A percentile compares a stretch with the other conserved stretches of the same genome.
Conservation (phyloP, 768 basidiomycete genomes). For the Lentinus tigrinus region DNA sequence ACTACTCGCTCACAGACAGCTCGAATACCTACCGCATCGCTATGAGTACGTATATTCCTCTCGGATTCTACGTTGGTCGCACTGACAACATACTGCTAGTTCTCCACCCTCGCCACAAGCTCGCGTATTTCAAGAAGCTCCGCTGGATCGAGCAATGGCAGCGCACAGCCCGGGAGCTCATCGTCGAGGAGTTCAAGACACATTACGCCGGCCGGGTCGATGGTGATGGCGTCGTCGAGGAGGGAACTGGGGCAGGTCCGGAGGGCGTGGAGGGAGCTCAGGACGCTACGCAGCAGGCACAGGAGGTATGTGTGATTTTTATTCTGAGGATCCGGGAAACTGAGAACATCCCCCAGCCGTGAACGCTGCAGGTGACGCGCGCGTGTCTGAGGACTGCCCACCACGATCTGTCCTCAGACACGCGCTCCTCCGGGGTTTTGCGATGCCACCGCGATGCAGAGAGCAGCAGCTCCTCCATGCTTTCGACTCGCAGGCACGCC, state of each 20-base stretch:
- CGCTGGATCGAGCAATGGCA: conserved; percentile 2
- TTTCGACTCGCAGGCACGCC: too few species aligned
- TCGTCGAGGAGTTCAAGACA: background rate
- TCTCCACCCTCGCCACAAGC: conserved; percentile 11
- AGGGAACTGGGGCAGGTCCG: background rate
- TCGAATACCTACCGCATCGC: conserved; percentile 25
- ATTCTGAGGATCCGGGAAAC: too few species aligned
- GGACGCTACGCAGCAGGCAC: background rate
- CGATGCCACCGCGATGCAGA: too few species aligned
- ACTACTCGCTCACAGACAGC: conserved; percentile 24
- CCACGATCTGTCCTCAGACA: too few species aligned
- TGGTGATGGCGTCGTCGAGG: background rate
- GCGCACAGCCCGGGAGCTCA: background rate
- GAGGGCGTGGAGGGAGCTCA: background rate
- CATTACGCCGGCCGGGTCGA: background rate
- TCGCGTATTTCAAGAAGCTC: conserved; percentile 3
- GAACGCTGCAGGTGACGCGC: too few species aligned
- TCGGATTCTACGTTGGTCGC: too few species aligned
- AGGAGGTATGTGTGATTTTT: too few species aligned
- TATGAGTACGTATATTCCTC: conserved; percentile 20
- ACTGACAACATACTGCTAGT: background rate
- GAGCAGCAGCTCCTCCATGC: too few species aligned
- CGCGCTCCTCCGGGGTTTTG: too few species aligned
- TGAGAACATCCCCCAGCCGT: too few species aligned
- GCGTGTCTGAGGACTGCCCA: too few species aligned